Percentiles rank a stretch among this genome's conserved stretches.
Evolutionary conservation across 495 filamentous ascomycete species (phyloP).

Genomic region (Collariella sp.): DNA sequence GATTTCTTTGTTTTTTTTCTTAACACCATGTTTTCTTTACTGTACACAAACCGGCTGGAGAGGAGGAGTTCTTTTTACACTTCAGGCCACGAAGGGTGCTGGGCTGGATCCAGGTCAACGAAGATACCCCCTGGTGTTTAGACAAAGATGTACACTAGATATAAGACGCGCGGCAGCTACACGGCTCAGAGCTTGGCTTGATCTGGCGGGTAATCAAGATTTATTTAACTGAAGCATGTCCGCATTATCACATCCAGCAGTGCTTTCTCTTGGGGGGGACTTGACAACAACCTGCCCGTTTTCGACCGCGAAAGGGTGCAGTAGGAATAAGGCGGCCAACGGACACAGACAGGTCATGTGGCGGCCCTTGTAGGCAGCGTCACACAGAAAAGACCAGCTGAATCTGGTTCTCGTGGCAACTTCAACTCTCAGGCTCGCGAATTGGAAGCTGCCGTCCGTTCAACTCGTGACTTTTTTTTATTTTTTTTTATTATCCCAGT

Average conservation of each 20-base stretch:
- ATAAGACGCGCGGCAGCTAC: constrained; percentile 38
- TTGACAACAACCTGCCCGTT: too few relatives aligned
- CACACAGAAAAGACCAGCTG: not conserved
- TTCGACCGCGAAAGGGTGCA: not conserved
- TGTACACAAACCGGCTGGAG: constrained; percentile 25
- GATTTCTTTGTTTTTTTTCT: constrained; percentile 19
- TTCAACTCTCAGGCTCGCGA: not conserved
- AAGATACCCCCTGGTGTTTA: constrained; percentile 41
- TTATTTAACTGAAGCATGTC: not conserved
- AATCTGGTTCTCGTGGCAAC: not conserved
- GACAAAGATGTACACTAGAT: constrained; percentile 37
- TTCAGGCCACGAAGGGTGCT: constrained; percentile 28
- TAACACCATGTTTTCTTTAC: constrained; percentile 11
- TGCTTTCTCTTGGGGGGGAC: too few relatives aligned
- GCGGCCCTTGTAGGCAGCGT: not conserved
- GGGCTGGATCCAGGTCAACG: constrained; percentile 42
- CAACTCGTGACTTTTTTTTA: not conserved
- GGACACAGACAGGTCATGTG: not conserved
- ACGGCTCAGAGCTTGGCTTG: constrained; percentile 21
- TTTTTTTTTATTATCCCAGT: not conserved
- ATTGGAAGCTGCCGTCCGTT: not conserved
- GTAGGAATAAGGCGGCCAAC: not conserved
- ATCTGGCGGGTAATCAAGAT: not conserved
- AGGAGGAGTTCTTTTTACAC: constrained; percentile 19
- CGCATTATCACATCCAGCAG: not conserved